Conservation (phyloP, 805 yeast genomes). For the Metschnikowia shivogae region DNA sequence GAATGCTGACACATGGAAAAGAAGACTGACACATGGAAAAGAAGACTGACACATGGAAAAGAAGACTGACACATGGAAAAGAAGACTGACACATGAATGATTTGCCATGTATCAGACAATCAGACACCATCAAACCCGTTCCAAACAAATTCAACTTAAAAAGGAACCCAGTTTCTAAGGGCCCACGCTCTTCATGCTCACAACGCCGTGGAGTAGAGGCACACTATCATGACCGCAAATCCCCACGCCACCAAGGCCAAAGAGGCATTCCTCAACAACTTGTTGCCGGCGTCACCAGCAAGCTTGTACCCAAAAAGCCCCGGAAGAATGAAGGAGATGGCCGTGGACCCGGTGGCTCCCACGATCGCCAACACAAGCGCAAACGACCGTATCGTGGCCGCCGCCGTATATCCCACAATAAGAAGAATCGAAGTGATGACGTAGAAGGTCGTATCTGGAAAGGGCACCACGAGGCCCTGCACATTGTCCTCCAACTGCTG, state of each 20-base stretch:
- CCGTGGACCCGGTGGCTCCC: slow-evolving; percentile 81
- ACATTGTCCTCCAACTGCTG: slow-evolving; percentile 12
- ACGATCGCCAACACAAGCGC: slow-evolving; percentile 69
- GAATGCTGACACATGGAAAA: too few species aligned
- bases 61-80: too few species aligned
- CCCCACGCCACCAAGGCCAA: slow-evolving; percentile 51
- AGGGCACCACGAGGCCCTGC: slow-evolving; percentile 37
- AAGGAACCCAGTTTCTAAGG: too few species aligned
- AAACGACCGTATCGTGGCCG: slow-evolving; percentile 57
- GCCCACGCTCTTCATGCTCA: background rate
- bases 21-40: too few species aligned
- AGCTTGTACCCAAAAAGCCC: slow-evolving; percentile 69
- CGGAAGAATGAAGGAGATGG: slow-evolving; percentile 73
- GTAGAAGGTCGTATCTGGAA: slow-evolving; percentile 43
- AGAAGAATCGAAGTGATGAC: slow-evolving; percentile 47
- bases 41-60: too few species aligned
- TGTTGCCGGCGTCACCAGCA: slow-evolving; percentile 37
- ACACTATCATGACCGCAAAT: slow-evolving; percentile 48
- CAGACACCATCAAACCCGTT: too few species aligned
- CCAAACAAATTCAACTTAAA: too few species aligned
- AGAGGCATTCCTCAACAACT: slow-evolving; percentile 35
- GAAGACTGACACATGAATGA: too few species aligned
- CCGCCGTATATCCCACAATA: slow-evolving; percentile 47
- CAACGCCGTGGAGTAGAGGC: slow-evolving; percentile 25
- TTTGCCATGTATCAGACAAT: too few species aligned